Evolutionary conservation across 2,329 filamentous ascomycete species (phyloP).

Genomic region (Macroventuria anomochaeta): DNA sequence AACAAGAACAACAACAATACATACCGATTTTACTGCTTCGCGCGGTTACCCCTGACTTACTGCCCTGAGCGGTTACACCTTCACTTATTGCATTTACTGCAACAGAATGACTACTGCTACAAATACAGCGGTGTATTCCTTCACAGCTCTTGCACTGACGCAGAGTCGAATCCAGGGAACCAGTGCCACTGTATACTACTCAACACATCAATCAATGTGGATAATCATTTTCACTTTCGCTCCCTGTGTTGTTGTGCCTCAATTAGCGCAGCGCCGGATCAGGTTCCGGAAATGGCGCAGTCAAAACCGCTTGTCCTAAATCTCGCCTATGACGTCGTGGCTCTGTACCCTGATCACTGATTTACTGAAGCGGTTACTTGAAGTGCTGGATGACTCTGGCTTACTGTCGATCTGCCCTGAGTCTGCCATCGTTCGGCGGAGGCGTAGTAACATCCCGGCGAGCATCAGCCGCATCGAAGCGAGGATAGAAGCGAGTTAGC

Average conservation of each 20-base stretch:
- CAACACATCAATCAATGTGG: too few relatives aligned
- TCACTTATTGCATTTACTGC: too few relatives aligned
- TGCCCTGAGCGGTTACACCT: too few relatives aligned
- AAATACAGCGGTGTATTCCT: too few relatives aligned
- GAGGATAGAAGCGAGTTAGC: neutral
- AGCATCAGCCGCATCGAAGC: neutral
- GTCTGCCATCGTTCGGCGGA: slow-evolving; percentile 1
- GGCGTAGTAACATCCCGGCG: neutral
- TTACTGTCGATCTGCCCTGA: slow-evolving; percentile 5
- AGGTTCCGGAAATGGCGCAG: neutral
- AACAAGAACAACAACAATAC: too few relatives aligned
- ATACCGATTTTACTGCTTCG: too few relatives aligned
- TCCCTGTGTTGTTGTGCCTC: neutral
- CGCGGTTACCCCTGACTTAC: too few relatives aligned
- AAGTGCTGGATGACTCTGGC: neutral
- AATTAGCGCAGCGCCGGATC: neutral
- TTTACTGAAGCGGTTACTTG: neutral
- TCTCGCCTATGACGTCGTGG: slow-evolving; percentile 1
- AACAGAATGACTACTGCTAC: too few relatives aligned
- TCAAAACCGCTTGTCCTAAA: neutral
- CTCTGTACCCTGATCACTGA: neutral
- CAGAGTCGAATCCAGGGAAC: too few relatives aligned
- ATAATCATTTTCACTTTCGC: neutral
- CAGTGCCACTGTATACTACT: too few relatives aligned
- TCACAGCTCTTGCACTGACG: too few relatives aligned